Evolutionary conservation across 2,329 filamentous ascomycete genomes (phyloP).

Genomic region (Rutstroemia sp.): DNA sequence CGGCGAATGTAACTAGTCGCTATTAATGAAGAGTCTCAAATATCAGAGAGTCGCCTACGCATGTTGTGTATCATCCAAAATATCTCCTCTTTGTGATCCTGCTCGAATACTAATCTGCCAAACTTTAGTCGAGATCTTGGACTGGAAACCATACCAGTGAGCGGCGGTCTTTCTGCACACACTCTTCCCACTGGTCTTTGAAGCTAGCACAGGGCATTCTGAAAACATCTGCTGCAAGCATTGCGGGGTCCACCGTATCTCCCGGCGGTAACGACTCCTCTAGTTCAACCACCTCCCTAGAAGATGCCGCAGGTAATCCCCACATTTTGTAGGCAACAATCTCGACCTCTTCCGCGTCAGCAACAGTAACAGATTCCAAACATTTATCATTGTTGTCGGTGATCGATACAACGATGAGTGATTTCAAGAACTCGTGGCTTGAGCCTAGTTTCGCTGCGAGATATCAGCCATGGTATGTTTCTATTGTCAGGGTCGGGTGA

Average conservation of each 20-base stretch:
- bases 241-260: slow-evolving; percentile 1
- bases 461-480: no score
- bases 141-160: neutral
- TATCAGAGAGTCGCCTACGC: slow-evolving; percentile 11
- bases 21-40: neutral
- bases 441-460: no score
- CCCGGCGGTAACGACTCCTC: no score
- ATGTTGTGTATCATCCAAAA: slow-evolving; percentile 27
- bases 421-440: no score
- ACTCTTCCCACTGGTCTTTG: slow-evolving; percentile 25
- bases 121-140: neutral
- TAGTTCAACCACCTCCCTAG: no score
- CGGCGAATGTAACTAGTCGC: slow-evolving; percentile 18
- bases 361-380: no score
- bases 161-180: neutral
- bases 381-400: no score
- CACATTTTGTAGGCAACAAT: no score
- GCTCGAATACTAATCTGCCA: slow-evolving; percentile 26
- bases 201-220: slow-evolving; percentile 23
- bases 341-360: no score
- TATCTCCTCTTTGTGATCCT: slow-evolving; percentile 24
- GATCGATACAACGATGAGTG: no score
- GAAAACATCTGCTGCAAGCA: slow-evolving; percentile 21
- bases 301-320: no score
- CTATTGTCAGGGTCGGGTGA: no score